Evolutionary conservation across 306 rosid species (phyloP), one percentile per base, ranked within the genome.

Genomic region (Citrullus amarus): DNA sequence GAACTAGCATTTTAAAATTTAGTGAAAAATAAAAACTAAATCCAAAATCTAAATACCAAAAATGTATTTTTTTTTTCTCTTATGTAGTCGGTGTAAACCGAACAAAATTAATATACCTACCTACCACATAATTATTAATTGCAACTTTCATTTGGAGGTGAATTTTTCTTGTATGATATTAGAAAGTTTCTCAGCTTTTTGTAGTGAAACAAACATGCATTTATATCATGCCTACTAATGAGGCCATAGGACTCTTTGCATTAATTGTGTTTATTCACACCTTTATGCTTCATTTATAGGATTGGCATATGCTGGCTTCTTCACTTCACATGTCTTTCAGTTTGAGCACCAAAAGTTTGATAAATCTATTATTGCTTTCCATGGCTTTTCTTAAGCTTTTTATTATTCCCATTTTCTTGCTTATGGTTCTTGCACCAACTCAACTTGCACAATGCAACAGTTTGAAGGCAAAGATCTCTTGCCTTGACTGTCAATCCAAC

Each of bases 401-500:
- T 17, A 54, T 34, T 25, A 1, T 5, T 28, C 44, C 18, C 16
- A 17, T 46, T 14, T 10, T 73, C 41, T 17, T 73, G 78, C 14
- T 73, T 16, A 25, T 73, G 16, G 46, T 54, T 73, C 78, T 73
- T 51, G 43, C 61, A 13, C 0, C 12, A 28, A 12, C 44, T 51
- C 30, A 51, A 13, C 10, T 6, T 72, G 77, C 77, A 22, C 41
- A 30, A 73, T 41, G 16, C 78, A 16, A 73, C 58, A 54, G 16
- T 46, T 50, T 73, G 60, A 73, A 51, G 44, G 78, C 60, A 22
- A 73, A 51, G 4, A 73, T 73, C 44, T 73, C 78, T 8, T 73
- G 78, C 61, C 78, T 73, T 51, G 78, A 51, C 25, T 73, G 78
- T 34, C 41, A 12, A 50, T 30, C 78, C 25, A 54, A 73, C 61